Evolutionary conservation across 2,329 filamentous ascomycete genomes (phyloP), one percentile per base, ranked within the genome.

Genomic region (Clonostachys rhizophaga): DNA sequence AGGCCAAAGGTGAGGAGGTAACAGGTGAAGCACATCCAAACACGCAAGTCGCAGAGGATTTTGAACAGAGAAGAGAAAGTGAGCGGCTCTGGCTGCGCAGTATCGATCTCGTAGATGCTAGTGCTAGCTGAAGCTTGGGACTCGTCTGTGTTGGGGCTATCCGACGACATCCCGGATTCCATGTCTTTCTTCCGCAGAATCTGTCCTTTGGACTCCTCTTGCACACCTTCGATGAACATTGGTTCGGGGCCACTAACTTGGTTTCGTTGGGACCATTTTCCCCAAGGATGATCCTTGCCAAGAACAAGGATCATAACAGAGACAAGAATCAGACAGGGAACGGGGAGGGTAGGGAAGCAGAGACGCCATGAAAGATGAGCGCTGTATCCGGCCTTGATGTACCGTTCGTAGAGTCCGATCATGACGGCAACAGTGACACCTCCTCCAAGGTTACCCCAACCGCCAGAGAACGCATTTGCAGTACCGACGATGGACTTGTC

Each of bases 401-500:
- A 45, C 14, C 33, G 14, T 16, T 45, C 43, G 34, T 36, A 45
- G 6, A 70, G 70, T 42, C 74, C 71, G 20, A 85, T 73, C 39
- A 83, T 66, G 5, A 75, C 67, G 69, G 84, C 83, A 65, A 85
- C 75, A 50, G 81, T 75, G 16, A 84, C 71, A 60, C 84, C 81
- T 39, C 69, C 74, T 40, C 82, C 82, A 54, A 85, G 84, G 57
- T 95, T 96, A 45, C 91, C 91, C 71, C 88, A 86, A 13, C 91
- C 91, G 40, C 84, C 91, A 2, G 90, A 86, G 16, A 96, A 68
- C 4, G 89, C 87, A 61, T 96, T 96, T 51, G 90, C 89, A 6
- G 89, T 91, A 43, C 91, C 91, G 16, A 96, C 87, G 24, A 96
- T 78, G 58, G 91, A 94, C 71, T 91, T 94, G 69, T 96, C 91